phyloP scores from a whole-genome alignment of 129 eudicot species.

The Pulicaria dysenterica region DNA sequence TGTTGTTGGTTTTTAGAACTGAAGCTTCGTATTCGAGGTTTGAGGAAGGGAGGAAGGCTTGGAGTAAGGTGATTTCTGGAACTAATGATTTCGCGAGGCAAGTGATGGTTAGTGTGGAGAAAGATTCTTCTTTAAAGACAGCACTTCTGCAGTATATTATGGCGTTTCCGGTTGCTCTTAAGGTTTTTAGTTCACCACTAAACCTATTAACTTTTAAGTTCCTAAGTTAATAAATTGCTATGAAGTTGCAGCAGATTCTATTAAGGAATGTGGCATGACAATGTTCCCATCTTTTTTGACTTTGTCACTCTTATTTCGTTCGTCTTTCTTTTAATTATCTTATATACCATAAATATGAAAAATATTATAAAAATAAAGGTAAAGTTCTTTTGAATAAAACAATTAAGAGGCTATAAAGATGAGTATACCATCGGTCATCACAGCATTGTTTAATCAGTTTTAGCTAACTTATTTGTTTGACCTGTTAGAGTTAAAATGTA shows the following conservation, averaged over 20 bases:
- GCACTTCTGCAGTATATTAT: constrained; percentile 80
- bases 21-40: constrained; percentile 97
- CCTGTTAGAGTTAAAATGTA: too few species aligned
- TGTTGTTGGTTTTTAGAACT: constrained; percentile 87
- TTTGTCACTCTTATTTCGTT: too few species aligned
- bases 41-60: constrained; percentile 92
- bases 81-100: constrained; percentile 85
- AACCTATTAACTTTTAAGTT: background rate
- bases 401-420: too few species aligned
- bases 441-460: too few species aligned
- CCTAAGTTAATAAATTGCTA: background rate
- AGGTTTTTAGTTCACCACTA: constrained; percentile 47
- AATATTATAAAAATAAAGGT: too few species aligned
- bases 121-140: constrained; percentile 49
- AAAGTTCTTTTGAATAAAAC: too few species aligned
- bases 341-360: too few species aligned
- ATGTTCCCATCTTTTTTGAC: too few species aligned
- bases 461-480: too few species aligned
- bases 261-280: too few species aligned
- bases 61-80: constrained; percentile 82
- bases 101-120: constrained; percentile 72
- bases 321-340: too few species aligned
- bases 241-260: background rate
- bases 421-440: too few species aligned
- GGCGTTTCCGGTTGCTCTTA: constrained; percentile 93